Evolutionary conservation across 768 basidiomycete species (phyloP).

Genomic region (Calvatia gigantea): DNA sequence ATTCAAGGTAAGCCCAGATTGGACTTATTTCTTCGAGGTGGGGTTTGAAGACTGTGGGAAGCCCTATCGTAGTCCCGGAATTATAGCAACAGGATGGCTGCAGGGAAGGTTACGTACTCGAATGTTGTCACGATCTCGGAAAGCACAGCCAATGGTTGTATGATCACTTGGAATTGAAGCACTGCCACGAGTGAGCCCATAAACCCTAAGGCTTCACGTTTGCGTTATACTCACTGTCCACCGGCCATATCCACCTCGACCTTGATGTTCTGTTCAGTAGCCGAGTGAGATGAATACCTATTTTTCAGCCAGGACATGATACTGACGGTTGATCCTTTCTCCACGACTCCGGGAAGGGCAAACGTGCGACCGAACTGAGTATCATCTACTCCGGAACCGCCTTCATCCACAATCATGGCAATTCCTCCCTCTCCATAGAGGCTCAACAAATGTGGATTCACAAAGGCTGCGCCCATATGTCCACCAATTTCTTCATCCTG

Average conservation of each 20-base stretch:
- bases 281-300: background rate
- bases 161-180: constrained; percentile 22
- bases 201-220: background rate
- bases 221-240: constrained; percentile 23
- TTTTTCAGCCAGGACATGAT: background rate
- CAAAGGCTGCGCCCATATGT: constrained; percentile 23
- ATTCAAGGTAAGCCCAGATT: constrained; percentile 26
- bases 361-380: constrained; percentile 20
- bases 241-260: constrained; percentile 26
- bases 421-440: constrained; percentile 25
- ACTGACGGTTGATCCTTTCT: constrained; percentile 26
- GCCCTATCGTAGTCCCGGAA: constrained; percentile 13
- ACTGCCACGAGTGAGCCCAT: constrained; percentile 12
- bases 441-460: constrained; percentile 19
- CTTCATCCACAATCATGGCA: constrained; percentile 30
- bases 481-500: constrained; percentile 31
- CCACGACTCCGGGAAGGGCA: constrained; percentile 27
- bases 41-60: constrained; percentile 22
- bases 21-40: constrained; percentile 20
- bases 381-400: constrained; percentile 23
- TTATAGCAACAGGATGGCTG: background rate
- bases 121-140: constrained; percentile 26
- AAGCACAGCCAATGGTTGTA: constrained; percentile 26
- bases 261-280: constrained; percentile 18
- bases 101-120: constrained; percentile 16